Evolutionary conservation across 2,329 filamentous ascomycete genomes (phyloP).

Genomic region (Botryosphaeria dothidea): DNA sequence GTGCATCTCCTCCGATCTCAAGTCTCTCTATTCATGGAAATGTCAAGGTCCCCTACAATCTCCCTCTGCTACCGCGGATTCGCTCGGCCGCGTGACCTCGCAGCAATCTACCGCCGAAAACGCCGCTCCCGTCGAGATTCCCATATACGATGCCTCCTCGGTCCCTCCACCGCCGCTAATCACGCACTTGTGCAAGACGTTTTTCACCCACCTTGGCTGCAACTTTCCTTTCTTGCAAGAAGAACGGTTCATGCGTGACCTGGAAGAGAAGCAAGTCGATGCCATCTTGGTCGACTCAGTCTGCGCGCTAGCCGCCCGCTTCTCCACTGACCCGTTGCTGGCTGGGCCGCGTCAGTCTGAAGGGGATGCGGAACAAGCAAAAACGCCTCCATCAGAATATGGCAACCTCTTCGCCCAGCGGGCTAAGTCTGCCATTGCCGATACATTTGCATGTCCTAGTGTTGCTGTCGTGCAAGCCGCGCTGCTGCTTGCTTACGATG

Average conservation of each 20-base stretch:
- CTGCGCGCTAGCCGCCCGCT: constrained; percentile 78
- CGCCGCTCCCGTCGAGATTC: constrained; percentile 50
- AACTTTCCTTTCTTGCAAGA: constrained; percentile 81
- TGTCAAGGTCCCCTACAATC: constrained; percentile 32
- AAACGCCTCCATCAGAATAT: constrained; percentile 60
- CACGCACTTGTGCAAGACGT: constrained; percentile 73
- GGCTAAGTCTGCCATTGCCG: constrained; percentile 79
- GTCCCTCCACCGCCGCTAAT: constrained; percentile 74
- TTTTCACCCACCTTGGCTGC: constrained; percentile 80
- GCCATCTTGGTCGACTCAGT: constrained; percentile 85
- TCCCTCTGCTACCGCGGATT: constrained; percentile 23
- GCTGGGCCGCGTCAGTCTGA: constrained; percentile 37
- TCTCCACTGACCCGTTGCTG: constrained; percentile 64
- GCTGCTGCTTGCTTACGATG: constrained; percentile 81
- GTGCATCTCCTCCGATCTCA: neutral
- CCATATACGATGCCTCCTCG: constrained; percentile 75
- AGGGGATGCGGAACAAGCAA: constrained; percentile 23
- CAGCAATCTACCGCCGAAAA: constrained; percentile 36
- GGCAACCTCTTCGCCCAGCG: constrained; percentile 78
- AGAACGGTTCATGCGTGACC: constrained; percentile 70
- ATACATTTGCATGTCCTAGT: constrained; percentile 79
- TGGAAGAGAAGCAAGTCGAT: constrained; percentile 79
- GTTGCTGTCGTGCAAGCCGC: constrained; percentile 83
- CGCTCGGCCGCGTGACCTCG: constrained; percentile 17
- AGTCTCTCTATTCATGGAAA: constrained; percentile 17